A percentile compares a stretch with the other conserved stretches of the same genome.
Conservation (phyloP, 2,329 filamentous ascomycete species). For the Aspergillus udagawae region DNA sequence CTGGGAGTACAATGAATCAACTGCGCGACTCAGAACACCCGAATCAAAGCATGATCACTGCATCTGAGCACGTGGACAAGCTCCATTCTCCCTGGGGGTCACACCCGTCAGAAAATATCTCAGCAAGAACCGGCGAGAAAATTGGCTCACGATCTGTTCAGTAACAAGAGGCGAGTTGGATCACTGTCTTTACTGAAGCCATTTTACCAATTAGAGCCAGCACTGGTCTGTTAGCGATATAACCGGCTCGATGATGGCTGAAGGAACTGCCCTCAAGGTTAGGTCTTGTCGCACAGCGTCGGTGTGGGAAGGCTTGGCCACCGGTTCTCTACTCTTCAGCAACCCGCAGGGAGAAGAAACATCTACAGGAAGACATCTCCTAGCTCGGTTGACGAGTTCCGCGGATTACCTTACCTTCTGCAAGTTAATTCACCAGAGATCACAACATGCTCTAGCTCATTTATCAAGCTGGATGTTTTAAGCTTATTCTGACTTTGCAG, state of each 20-base stretch:
- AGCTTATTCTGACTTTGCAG: neutral
- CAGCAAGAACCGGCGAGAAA: neutral
- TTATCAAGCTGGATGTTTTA: neutral
- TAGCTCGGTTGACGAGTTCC: neutral
- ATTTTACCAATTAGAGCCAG: neutral
- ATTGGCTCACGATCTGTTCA: neutral
- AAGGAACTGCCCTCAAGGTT: neutral
- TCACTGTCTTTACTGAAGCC: neutral
- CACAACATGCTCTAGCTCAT: neutral
- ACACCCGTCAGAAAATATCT: neutral
- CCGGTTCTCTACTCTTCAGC: conserved; percentile 2
- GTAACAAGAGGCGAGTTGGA: neutral
- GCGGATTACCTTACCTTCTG: neutral
- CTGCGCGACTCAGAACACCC: neutral
- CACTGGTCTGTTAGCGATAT: neutral
- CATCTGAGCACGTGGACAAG: neutral
- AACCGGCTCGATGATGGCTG: neutral
- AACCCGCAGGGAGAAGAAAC: conserved; percentile 1
- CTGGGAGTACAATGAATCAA: neutral
- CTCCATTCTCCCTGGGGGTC: neutral
- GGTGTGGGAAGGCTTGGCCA: conserved; percentile 2
- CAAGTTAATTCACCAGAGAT: neutral
- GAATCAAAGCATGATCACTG: neutral
- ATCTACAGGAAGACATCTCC: neutral
- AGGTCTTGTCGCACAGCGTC: conserved; percentile 5